Percentiles rank a stretch among this genome's conserved stretches.
These are phyloP conservation scores for Chalara sp. DNA, from an alignment of 2,329 filamentous ascomycete genomes.

Conservation along the genomic window DNA sequence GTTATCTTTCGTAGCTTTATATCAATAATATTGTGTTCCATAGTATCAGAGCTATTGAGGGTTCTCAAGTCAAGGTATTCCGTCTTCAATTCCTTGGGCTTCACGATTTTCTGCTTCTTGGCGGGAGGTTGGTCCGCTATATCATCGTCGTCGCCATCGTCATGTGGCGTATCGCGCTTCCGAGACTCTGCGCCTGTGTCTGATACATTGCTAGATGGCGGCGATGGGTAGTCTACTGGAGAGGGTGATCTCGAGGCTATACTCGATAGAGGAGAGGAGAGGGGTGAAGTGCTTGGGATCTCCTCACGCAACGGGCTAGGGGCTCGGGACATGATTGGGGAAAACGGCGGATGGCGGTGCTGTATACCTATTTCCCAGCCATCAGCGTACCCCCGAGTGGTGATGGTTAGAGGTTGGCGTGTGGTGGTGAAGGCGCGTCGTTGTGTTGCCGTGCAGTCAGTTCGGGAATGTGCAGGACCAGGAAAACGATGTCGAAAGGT, in stretches of 20 bases:
- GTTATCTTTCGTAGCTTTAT: constrained; percentile 63
- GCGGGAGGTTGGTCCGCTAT: constrained; percentile 45
- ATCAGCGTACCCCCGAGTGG: too few relatives aligned
- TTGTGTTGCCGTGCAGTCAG: too few relatives aligned
- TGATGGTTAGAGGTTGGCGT: too few relatives aligned
- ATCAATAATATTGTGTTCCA: constrained; percentile 47
- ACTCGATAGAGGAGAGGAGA: constrained; percentile 28
- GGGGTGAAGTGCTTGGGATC: constrained; percentile 7
- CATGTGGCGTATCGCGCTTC: constrained; percentile 13
- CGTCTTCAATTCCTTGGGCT: constrained; percentile 67
- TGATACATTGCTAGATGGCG: constrained; percentile 21
- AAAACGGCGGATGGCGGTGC: too few relatives aligned
- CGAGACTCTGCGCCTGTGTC: constrained; percentile 14
- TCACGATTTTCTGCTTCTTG: constrained; percentile 66
- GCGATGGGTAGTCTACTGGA: constrained; percentile 24
- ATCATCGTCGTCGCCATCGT: constrained; percentile 42
- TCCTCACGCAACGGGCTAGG: too few relatives aligned
- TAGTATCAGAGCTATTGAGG: constrained; percentile 36
- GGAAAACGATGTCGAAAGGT: too few relatives aligned
- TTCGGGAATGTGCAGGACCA: too few relatives aligned
- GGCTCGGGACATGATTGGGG: too few relatives aligned
- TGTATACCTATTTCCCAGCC: too few relatives aligned
- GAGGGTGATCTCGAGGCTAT: constrained; percentile 30
- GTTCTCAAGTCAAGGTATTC: constrained; percentile 67
- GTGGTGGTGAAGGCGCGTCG: too few relatives aligned